Percentiles rank a stretch among this genome's conserved stretches.
These are phyloP conservation scores for Lepiota venenata DNA, from an alignment of 768 basidiomycete species.

Conservation along the genomic window DNA sequence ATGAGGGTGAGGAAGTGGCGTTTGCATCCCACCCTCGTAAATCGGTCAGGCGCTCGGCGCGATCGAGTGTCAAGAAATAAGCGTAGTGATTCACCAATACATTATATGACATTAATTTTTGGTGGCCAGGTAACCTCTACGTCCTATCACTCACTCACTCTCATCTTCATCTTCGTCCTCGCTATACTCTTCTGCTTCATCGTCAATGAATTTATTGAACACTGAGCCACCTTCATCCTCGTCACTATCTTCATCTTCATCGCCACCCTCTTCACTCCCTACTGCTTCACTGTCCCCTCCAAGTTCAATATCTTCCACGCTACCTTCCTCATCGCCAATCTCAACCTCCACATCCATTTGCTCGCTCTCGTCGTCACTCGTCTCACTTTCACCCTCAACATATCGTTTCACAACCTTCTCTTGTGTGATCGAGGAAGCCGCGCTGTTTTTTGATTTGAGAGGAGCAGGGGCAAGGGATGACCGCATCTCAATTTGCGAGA, in stretches of 20 bases:
- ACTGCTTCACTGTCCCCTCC: conserved; percentile 60
- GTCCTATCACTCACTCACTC: conserved; percentile 44
- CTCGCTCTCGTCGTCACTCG: conserved; percentile 49
- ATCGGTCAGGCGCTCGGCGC: not conserved
- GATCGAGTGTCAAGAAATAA: not conserved
- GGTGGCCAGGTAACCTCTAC: not conserved
- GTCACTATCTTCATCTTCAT: conserved; percentile 38
- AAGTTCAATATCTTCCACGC: conserved; percentile 76
- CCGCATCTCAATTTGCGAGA: conserved; percentile 90
- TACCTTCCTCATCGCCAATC: conserved; percentile 65
- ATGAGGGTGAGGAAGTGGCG: not conserved
- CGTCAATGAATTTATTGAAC: conserved; percentile 55
- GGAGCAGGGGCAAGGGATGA: conserved; percentile 66
- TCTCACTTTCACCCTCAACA: conserved; percentile 78
- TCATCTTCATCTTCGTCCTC: conserved; percentile 47
- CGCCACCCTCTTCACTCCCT: conserved; percentile 44
- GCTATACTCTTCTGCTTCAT: conserved; percentile 58
- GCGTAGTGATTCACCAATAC: not conserved
- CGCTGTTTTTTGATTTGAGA: conserved; percentile 39
- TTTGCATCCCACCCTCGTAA: not conserved
- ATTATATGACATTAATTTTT: not conserved
- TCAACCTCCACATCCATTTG: conserved; percentile 61
- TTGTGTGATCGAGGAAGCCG: conserved; percentile 27
- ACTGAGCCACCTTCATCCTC: conserved; percentile 30
- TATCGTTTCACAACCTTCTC: conserved; percentile 47